Base-by-base conservation (phyloP, 768 basidiomycete species). In the Macrolepiota dolichaula region DNA sequence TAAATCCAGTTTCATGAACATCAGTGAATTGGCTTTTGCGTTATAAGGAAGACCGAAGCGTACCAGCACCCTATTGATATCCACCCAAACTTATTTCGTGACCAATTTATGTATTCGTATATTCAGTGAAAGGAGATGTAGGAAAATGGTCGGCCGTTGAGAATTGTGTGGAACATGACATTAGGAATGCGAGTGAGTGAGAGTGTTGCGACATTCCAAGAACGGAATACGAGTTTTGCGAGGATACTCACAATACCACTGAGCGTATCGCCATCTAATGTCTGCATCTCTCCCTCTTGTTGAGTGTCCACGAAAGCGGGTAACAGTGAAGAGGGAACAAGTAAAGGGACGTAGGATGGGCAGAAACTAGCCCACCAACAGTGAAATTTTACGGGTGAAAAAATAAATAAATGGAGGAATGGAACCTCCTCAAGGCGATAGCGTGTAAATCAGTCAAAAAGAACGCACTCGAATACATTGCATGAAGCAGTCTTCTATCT, bases 61-160 rank as follows among this genome's bases (percentile, higher is more conserved):
- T 66, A 89, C 91, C 91, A 93, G 74, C 88, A 91, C 44, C 92
- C 90, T 54, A 95, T 89, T 35, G 92, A 94, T 57, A 89, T 83
- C 88, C 91, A 95, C 59, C 94, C 94, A 35, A 94, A 78, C 94
- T 95, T n/a, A n/a, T 62, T 27, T 49, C 35, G 22, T 29, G 42
- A 32, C 44, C 9, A 12, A 27, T 24, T 58, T 32, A 55, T 62
- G 36, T 24, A 22, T 27, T 22, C 1, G 12, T 10, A 47, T 22
- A 47, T 49, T 49, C n/a, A 10, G 7, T 13, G 29, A 42, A 27
- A n/a, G n/a, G 47, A 27, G 12, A 52, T 58, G 52, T 44, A 37
- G 47, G 36, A 60, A 5, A n/a, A n/a, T n/a, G n/a, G n/a, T n/a
- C 7, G 22, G 40, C 24, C 25, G 25, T 2, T 42, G n/a, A 53